These are phyloP conservation scores for Neonectria magnoliae DNA, from an alignment of 2,329 filamentous ascomycete genomes.

Conservation along the genomic window DNA sequence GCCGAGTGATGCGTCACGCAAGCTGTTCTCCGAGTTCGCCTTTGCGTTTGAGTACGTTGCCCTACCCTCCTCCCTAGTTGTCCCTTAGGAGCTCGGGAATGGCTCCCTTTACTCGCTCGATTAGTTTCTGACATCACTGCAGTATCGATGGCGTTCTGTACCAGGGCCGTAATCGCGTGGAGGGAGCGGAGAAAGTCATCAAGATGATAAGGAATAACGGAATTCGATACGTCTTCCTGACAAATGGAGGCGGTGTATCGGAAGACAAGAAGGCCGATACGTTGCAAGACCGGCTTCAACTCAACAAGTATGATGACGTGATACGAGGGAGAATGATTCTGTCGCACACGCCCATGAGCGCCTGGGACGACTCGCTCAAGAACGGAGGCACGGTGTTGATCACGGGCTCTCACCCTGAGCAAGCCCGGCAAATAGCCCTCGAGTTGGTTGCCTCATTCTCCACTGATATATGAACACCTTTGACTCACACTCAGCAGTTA, in stretches of 20 bases:
- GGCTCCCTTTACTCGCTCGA: background rate
- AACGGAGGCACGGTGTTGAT: slow-evolving; percentile 70
- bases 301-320: slow-evolving; percentile 47
- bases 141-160: slow-evolving; percentile 95
- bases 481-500: slow-evolving; percentile 52
- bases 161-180: slow-evolving; percentile 80
- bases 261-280: slow-evolving; percentile 62
- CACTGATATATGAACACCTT: slow-evolving; percentile 33
- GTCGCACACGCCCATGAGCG: slow-evolving; percentile 88
- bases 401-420: slow-evolving; percentile 73
- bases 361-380: slow-evolving; percentile 55
- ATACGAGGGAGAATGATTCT: slow-evolving; percentile 65
- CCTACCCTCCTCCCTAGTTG: background rate
- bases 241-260: slow-evolving; percentile 90
- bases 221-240: slow-evolving; percentile 93
- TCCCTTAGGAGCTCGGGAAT: too few relatives aligned
- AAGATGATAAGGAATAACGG: slow-evolving; percentile 75
- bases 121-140: slow-evolving; percentile 17
- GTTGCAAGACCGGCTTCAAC: slow-evolving; percentile 46
- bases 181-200: slow-evolving; percentile 79
- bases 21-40: slow-evolving; percentile 46
- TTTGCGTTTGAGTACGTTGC: slow-evolving; percentile 51
- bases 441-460: slow-evolving; percentile 50
- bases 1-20: slow-evolving; percentile 34
- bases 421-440: slow-evolving; percentile 79